Evolutionary conservation across 139 green algal genomes (phyloP), one percentile per base, ranked within the genome.

Genomic region (Yamagishiella unicocca): DNA sequence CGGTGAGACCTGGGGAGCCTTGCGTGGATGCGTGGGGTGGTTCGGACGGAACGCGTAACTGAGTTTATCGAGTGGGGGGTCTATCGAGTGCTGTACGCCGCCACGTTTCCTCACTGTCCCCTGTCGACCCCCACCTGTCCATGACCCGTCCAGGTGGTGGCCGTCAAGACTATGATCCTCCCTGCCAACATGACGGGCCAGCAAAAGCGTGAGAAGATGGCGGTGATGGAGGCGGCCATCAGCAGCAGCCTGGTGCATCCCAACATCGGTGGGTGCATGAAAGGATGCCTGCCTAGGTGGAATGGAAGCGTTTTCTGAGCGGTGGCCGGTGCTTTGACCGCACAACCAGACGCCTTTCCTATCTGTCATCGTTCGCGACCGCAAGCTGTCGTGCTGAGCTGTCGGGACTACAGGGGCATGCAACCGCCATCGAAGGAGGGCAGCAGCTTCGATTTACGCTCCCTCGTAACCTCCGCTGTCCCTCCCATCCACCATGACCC

Each of bases 101-200:
- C n/a, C n/a, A n/a, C n/a, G n/a, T n/a, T n/a, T 22, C 58, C 17
- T 68, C 19, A 29, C 22, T 6, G 9, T 22, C 17, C 58, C 22
- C 22, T 22, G 17, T n/a, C 58, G 19, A 35, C 58, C 58, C 31
- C 58, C 17, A 9, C 58, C 58, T n/a, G 17, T 22, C 58, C 58
- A 6, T 6, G 17, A 6, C 19, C 22, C 22, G 17, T 22, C 19
- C 58, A 68, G 58, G 58, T 75, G n/a, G 85, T 90, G 24, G 89
- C 89, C 55, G 80, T 92, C n/a, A 92, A 92, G 81, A 88, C 85
- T 40, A 90, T 92, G 85, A 85, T 90, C 33, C 89, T 92, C 53
- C 89, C 89, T 10, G 89, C 89, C 71, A 89, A 84, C 64, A 92
- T 92, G 89, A 90, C 58, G 33, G 85, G 42, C n/a, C 81, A 50